Evolutionary conservation across 2,329 filamentous ascomycete species (phyloP).

Genomic region (Trichoderma oligosporum): DNA sequence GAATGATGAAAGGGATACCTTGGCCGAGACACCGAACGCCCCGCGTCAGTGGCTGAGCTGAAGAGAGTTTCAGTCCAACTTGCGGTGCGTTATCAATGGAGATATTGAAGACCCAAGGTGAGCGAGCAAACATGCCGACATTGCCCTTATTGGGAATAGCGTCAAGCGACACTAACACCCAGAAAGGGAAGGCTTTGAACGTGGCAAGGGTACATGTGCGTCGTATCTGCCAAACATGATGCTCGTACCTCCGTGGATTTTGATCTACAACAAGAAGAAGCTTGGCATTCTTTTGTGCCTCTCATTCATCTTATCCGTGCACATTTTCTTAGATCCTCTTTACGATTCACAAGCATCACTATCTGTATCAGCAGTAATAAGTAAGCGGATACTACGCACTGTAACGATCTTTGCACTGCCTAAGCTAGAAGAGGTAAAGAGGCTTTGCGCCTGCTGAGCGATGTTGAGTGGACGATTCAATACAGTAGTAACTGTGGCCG

Average conservation of each 20-base stretch:
- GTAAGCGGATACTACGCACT: not conserved
- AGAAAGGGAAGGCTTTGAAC: not conserved
- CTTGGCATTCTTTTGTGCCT: not conserved
- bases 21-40: slow-evolving; percentile 7
- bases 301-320: not conserved
- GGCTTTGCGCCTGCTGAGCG: not conserved
- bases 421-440: slow-evolving; percentile 10
- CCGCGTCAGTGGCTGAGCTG: slow-evolving; percentile 14
- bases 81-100: not conserved
- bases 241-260: no score
- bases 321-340: not conserved
- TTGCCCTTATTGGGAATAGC: slow-evolving; percentile 2
- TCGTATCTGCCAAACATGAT: no score
- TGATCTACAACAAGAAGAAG: no score
- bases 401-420: not conserved
- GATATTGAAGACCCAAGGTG: not conserved
- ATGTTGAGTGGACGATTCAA: slow-evolving; percentile 7
- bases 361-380: not conserved
- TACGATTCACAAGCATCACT: not conserved
- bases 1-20: slow-evolving; percentile 6
- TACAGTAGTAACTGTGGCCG: not conserved
- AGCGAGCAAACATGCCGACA: slow-evolving; percentile 2
- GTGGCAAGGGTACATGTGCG: not conserved
- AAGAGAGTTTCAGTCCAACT: slow-evolving; percentile 3
- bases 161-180: not conserved